Evolutionary conservation across 1,284 basidiomycete species (phyloP), one percentile per base, ranked within the genome.

Genomic region (Coniophora puteana): DNA sequence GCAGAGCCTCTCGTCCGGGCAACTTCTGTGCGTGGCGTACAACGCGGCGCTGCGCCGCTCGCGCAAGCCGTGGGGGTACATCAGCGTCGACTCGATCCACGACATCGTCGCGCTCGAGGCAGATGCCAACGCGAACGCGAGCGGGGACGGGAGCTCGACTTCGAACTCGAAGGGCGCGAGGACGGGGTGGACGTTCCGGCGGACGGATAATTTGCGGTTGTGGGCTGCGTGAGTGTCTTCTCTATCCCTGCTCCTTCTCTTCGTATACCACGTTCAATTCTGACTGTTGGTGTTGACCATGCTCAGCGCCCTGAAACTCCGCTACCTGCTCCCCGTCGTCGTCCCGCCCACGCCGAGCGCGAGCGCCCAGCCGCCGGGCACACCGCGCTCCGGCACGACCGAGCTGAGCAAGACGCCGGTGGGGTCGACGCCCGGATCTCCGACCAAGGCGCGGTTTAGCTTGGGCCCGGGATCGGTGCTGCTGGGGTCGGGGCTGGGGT

Each of bases 41-140:
- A 94, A 93, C 59, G 63, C 74, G 4, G 83, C 78, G 10, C 83
- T 93, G 0, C 77, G 90, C 22, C 74, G 78, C 44, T 92, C 89
- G 8, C 78, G 78, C 37, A 80, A 85, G 50, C 87, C 89, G 2
- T 94, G 91, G 90, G 92, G 91, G 0, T 93, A 85, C 60, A 86
- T 94, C 41, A 84, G 75, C 41, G 66, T 73, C 23, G 78, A 84
- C 44, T 76, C 80, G 3, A 81, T 94, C 16, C 91, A 94, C 54
- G 85, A 90, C 52, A 80, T 92, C 31, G 62, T 80, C 16, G 67
- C 73, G 2, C 70, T 89, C 25, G 80, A 88, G 53, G 60, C 62
- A 43, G 63, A 68, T 3, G 59, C 59, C n/a, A 54, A 52, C n/a
- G 65, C 62, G 37, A 66, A 53, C 8, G 58, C 54, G 10, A 60